These are phyloP conservation scores for Protomyces macrosporus DNA, from an alignment of 1,139 yeast species.

Conservation along the genomic window DNA sequence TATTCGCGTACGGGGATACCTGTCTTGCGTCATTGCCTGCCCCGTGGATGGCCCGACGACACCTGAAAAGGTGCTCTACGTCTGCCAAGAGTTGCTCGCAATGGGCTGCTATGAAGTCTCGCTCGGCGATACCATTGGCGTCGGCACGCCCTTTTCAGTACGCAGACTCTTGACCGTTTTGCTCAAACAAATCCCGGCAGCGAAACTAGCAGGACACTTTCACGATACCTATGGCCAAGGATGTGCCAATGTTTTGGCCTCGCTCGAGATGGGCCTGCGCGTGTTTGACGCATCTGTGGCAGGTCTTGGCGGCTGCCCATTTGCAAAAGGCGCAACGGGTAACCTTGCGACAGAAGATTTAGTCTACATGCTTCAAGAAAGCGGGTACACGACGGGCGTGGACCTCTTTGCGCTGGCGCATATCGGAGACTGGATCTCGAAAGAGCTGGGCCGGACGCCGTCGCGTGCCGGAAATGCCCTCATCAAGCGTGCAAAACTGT, in stretches of 20 bases:
- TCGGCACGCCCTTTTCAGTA: constrained; percentile 38
- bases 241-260: constrained; percentile 39
- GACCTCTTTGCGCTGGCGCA: constrained; percentile 35
- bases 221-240: constrained; percentile 43
- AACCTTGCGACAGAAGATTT: constrained; percentile 41
- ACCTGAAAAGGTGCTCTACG: constrained; percentile 37
- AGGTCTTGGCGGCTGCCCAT: constrained; percentile 43
- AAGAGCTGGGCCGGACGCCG: constrained; percentile 35
- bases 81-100: constrained; percentile 36
- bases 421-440: constrained; percentile 39
- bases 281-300: constrained; percentile 39
- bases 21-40: constrained; percentile 40
- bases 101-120: constrained; percentile 41
- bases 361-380: constrained; percentile 39
- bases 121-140: constrained; percentile 41
- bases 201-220: constrained; percentile 40
- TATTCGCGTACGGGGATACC: constrained; percentile 38
- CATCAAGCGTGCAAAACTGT: constrained; percentile 1
- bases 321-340: constrained; percentile 42
- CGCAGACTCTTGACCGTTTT: constrained; percentile 36
- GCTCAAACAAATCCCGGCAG: constrained; percentile 34
- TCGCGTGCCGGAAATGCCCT: constrained; percentile 39
- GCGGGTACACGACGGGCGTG: constrained; percentile 39
- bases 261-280: constrained; percentile 39
- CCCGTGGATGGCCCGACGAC: constrained; percentile 41